Percentiles rank a stretch among this genome's conserved stretches.
These are phyloP conservation scores for Plasmodium gaboni DNA, from an alignment of 169 alveolate genomes.

Conservation along the genomic window DNA sequence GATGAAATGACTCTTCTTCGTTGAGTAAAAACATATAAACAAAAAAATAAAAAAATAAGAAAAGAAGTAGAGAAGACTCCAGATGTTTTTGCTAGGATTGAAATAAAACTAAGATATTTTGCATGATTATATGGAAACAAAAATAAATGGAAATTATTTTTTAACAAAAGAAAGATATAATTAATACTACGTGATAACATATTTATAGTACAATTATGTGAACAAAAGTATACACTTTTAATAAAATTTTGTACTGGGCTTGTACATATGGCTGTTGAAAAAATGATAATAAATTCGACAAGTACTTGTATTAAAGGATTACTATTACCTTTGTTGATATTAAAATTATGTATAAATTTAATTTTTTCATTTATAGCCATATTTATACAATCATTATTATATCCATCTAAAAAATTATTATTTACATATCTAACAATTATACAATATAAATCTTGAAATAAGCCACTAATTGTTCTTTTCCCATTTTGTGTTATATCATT, in stretches of 20 bases:
- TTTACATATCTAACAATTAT: constrained; percentile 45
- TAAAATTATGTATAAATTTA: constrained; percentile 27
- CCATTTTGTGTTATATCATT: constrained; percentile 76
- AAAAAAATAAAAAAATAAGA: constrained; percentile 47
- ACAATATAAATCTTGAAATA: constrained; percentile 42
- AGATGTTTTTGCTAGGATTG: constrained; percentile 49
- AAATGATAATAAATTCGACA: constrained; percentile 48
- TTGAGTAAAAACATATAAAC: constrained; percentile 62
- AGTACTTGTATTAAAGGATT: constrained; percentile 51
- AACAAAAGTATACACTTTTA: constrained; percentile 39
- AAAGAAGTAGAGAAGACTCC: constrained; percentile 45
- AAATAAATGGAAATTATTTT: constrained; percentile 53
- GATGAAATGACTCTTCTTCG: constrained; percentile 54
- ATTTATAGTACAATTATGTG: constrained; percentile 36
- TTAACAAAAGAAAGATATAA: constrained; percentile 22
- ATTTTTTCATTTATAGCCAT: constrained; percentile 49
- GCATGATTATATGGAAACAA: constrained; percentile 47
- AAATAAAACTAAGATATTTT: constrained; percentile 35
- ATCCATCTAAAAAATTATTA: constrained; percentile 69
- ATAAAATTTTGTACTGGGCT: constrained; percentile 53
- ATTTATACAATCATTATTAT: constrained; percentile 76
- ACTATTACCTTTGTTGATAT: constrained; percentile 38
- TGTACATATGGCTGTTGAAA: constrained; percentile 66
- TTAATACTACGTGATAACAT: constrained; percentile 29
- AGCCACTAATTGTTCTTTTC: constrained; percentile 61